Evolutionary conservation across 2,329 filamentous ascomycete species (phyloP).

Genomic region (Orbilia blumenaviensis): DNA sequence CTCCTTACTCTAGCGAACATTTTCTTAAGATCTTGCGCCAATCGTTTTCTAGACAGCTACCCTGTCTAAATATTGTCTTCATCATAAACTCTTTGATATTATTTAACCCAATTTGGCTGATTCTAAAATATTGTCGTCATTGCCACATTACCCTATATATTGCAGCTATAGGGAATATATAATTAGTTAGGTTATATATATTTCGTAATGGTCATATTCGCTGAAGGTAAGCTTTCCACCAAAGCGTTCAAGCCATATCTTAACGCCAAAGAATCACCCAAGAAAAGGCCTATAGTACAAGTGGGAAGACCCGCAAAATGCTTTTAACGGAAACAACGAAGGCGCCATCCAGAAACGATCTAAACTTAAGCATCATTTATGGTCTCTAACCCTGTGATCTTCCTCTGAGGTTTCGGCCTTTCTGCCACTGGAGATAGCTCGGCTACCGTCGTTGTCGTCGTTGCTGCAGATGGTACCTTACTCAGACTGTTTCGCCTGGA

Average conservation of each 20-base stretch:
- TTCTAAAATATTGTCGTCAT: too few relatives aligned
- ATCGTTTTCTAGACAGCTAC: too few relatives aligned
- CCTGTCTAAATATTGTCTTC: too few relatives aligned
- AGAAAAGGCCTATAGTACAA: too few relatives aligned
- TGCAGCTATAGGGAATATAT: too few relatives aligned
- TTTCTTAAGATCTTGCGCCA: too few relatives aligned
- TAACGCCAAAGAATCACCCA: neutral
- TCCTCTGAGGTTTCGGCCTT: neutral
- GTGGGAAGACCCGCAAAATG: neutral
- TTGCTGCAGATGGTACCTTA: neutral
- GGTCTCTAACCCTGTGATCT: neutral
- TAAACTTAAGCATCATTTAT: neutral
- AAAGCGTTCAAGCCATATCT: neutral
- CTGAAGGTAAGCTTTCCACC: neutral
- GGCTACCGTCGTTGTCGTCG: neutral
- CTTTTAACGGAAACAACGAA: neutral
- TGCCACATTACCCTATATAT: too few relatives aligned
- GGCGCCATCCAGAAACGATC: neutral
- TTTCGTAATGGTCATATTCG: neutral
- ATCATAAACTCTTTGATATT: too few relatives aligned
- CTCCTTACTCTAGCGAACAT: too few relatives aligned
- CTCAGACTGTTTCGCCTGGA: slow-evolving; percentile 3
- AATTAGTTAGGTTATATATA: too few relatives aligned
- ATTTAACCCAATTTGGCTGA: too few relatives aligned
- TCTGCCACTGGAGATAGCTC: neutral